These are phyloP conservation scores for Sporothrix sp. DNA, from an alignment of 2,329 filamentous ascomycete genomes.

Conservation along the genomic window DNA sequence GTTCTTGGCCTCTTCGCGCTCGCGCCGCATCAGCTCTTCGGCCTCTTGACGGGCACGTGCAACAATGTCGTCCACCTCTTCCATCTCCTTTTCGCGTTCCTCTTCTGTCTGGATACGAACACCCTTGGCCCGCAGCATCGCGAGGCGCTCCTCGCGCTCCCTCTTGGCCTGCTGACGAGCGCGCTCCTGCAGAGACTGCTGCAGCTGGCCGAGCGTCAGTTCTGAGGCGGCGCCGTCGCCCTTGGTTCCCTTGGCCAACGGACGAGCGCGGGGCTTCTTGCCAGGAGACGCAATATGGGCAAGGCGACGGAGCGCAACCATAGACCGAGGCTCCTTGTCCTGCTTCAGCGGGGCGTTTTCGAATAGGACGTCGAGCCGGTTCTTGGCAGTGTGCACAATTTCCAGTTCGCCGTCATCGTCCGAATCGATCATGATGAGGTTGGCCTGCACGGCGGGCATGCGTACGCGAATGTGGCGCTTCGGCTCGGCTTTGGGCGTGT, in stretches of 20 bases:
- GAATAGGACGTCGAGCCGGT: slow-evolving; percentile 54
- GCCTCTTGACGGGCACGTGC: slow-evolving; percentile 76
- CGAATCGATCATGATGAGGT: slow-evolving; percentile 30
- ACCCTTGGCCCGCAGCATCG: slow-evolving; percentile 68
- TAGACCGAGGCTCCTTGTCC: slow-evolving; percentile 50
- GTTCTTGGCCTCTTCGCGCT: slow-evolving; percentile 64
- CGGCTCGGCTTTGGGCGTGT: slow-evolving; percentile 20
- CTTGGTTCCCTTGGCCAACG: slow-evolving; percentile 14
- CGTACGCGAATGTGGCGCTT: slow-evolving; percentile 44
- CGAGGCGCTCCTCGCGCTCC: slow-evolving; percentile 68
- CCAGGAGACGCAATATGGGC: slow-evolving; percentile 59
- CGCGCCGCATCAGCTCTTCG: slow-evolving; percentile 64
- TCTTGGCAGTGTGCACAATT: slow-evolving; percentile 42
- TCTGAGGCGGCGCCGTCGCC: background rate
- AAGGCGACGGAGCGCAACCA: slow-evolving; percentile 61
- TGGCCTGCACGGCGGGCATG: slow-evolving; percentile 28
- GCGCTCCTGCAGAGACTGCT: slow-evolving; percentile 50
- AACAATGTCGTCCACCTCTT: slow-evolving; percentile 78
- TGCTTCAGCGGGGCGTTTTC: slow-evolving; percentile 56
- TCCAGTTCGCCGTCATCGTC: slow-evolving; percentile 51
- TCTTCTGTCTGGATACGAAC: slow-evolving; percentile 75
- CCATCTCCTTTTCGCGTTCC: slow-evolving; percentile 72
- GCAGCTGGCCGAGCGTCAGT: slow-evolving; percentile 43
- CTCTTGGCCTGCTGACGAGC: slow-evolving; percentile 70
- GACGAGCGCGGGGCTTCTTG: slow-evolving; percentile 23